These are phyloP conservation scores for Pythium monospermum DNA, from an alignment of 352 stramenopile genomes.

Conservation along the genomic window DNA sequence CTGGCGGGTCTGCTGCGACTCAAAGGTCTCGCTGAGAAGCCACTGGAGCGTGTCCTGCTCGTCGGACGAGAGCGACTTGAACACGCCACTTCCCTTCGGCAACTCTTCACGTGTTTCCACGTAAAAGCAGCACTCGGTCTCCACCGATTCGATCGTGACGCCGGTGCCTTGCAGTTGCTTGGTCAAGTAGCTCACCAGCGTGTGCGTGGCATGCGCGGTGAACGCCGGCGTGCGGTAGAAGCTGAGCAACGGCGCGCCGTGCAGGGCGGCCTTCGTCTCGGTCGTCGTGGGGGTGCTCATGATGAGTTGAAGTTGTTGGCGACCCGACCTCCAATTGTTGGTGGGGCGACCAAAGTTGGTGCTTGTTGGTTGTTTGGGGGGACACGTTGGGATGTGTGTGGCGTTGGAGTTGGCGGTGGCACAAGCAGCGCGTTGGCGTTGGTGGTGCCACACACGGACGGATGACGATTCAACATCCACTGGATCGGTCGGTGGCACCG, in stretches of 20 bases:
- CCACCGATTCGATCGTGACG: slow-evolving; percentile 49
- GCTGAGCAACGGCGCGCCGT: slow-evolving; percentile 46
- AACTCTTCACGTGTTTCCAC: slow-evolving; percentile 67
- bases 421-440: slow-evolving; percentile 2
- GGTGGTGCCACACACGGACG: background rate
- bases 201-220: slow-evolving; percentile 56
- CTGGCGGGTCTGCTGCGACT: slow-evolving; percentile 76
- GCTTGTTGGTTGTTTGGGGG: background rate
- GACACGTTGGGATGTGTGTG: slow-evolving; percentile 23
- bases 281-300: slow-evolving; percentile 9
- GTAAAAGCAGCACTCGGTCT: slow-evolving; percentile 98
- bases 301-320: background rate
- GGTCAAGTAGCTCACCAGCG: slow-evolving; percentile 38
- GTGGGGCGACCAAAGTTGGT: slow-evolving; percentile 11
- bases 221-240: slow-evolving; percentile 78
- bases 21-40: slow-evolving; percentile 97
- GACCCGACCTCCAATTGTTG: slow-evolving; percentile 7
- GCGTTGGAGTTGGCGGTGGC: background rate
- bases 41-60: slow-evolving; percentile 88
- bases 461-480: slow-evolving; percentile 9
- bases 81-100: slow-evolving; percentile 16
- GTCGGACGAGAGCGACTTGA: slow-evolving; percentile 28
- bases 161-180: slow-evolving; percentile 19
- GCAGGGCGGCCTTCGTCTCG: slow-evolving; percentile 65
- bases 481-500: slow-evolving; percentile 18